phyloP scores from a whole-genome alignment of 371 early-diverging fungal genomes.

The Rozella allomycis region DNA sequence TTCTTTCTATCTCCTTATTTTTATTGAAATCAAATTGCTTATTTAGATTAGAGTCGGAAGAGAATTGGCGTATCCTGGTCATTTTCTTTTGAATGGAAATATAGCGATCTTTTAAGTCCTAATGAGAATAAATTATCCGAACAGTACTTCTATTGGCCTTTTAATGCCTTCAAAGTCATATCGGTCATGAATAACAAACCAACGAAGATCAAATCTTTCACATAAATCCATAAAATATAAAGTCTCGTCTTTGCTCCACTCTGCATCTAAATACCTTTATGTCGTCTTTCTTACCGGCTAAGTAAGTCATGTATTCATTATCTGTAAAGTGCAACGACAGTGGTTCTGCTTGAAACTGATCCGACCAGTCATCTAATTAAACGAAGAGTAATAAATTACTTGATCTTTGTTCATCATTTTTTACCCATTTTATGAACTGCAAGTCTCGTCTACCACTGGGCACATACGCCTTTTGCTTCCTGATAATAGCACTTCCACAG shows the following conservation, averaged over 20 bases:
- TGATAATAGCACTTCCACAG: no score
- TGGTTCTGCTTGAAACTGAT: no score
- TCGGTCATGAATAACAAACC: slow-evolving; percentile 59
- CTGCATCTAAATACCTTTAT: slow-evolving; percentile 18
- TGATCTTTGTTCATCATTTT: no score
- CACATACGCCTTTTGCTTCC: no score
- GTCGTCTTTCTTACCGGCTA: slow-evolving; percentile 10
- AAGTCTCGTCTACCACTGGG: no score
- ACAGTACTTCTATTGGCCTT: slow-evolving; percentile 16
- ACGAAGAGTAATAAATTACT: no score
- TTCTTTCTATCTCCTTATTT: slow-evolving; percentile 45
- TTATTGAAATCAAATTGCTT: slow-evolving; percentile 31
- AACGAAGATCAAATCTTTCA: slow-evolving; percentile 49
- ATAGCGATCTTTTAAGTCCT: slow-evolving; percentile 64
- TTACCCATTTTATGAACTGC: no score
- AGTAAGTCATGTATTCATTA: slow-evolving; percentile 40
- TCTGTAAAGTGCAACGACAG: slow-evolving; percentile 34
- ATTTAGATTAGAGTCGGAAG: slow-evolving; percentile 12
- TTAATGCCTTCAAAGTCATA: slow-evolving; percentile 20
- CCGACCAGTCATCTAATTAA: no score
- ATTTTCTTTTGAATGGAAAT: slow-evolving; percentile 30
- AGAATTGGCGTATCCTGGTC: slow-evolving; percentile 8
- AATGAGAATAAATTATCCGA: background rate
- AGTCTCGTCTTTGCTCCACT: slow-evolving; percentile 67
- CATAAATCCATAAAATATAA: slow-evolving; percentile 56